Conservation (phyloP, 495 filamentous ascomycete genomes). For the Neurospora discreta region DNA sequence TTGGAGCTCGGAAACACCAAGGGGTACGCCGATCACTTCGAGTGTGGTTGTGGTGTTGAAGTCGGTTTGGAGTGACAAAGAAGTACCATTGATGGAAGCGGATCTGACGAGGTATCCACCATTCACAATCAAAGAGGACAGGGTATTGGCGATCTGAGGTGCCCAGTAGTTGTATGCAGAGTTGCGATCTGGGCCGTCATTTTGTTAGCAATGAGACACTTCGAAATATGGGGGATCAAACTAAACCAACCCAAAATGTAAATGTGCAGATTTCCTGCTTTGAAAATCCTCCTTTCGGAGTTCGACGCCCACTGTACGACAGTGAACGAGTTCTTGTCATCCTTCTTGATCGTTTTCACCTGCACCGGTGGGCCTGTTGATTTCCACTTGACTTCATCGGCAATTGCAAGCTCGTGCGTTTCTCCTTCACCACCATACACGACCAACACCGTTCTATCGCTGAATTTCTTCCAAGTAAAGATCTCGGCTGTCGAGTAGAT, state of each 20-base stretch:
- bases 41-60: constrained; percentile 53
- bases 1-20: constrained; percentile 35
- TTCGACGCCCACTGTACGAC: constrained; percentile 6
- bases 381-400: constrained; percentile 40
- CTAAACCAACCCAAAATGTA: constrained; percentile 33
- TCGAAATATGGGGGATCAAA: background rate
- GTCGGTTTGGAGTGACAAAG: constrained; percentile 54
- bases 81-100: constrained; percentile 38
- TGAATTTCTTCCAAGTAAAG: constrained; percentile 45
- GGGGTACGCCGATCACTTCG: constrained; percentile 53
- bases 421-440: constrained; percentile 63
- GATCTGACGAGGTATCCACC: constrained; percentile 67
- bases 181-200: constrained; percentile 41
- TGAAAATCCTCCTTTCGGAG: constrained; percentile 25
- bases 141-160: constrained; percentile 33
- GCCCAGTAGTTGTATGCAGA: constrained; percentile 70
- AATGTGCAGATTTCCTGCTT: constrained; percentile 41
- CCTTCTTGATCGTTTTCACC: background rate
- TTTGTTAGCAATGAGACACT: background rate
- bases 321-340: background rate
- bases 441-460: constrained; percentile 43
- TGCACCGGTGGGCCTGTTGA: constrained; percentile 13
- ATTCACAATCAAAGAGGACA: constrained; percentile 47
- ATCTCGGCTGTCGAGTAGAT: constrained; percentile 70
- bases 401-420: constrained; percentile 55